Conservation (phyloP, 768 basidiomycete genomes). For the Xanthoconium purpureum region DNA sequence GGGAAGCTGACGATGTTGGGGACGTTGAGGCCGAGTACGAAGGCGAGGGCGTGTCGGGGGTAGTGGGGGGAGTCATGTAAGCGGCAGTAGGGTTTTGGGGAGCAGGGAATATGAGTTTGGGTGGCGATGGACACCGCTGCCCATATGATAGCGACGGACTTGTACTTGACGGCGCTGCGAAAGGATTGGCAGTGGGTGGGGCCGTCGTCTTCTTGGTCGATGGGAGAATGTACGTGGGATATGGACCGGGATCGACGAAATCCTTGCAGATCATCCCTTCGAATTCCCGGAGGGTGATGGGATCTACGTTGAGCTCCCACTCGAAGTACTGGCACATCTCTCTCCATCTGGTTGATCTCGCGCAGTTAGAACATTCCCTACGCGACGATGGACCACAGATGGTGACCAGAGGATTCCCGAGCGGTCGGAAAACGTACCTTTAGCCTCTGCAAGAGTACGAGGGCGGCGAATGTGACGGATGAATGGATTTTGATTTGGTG, state of each 20-base stretch:
- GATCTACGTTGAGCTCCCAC: too few relatives aligned
- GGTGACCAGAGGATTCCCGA: conserved; percentile 69
- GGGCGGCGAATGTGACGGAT: too few relatives aligned
- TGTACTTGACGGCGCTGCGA: conserved; percentile 27
- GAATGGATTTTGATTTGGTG: too few relatives aligned
- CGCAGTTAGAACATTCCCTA: too few relatives aligned
- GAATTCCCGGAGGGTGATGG: too few relatives aligned
- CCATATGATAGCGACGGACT: conserved; percentile 19
- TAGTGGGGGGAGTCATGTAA: conserved; percentile 30
- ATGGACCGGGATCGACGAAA: conserved; percentile 53
- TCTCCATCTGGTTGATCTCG: too few relatives aligned
- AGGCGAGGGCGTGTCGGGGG: conserved; percentile 56
- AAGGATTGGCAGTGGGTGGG: conserved; percentile 28
- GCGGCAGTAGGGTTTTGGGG: conserved; percentile 12
- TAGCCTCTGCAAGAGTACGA: too few relatives aligned
- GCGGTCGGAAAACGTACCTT: conserved; percentile 29
- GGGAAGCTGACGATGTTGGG: conserved; percentile 60
- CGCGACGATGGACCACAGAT: conserved; percentile 44
- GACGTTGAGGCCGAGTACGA: conserved; percentile 52
- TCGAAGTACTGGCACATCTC: too few relatives aligned
- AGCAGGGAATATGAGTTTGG: conserved; percentile 23
- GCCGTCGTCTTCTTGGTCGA: conserved; percentile 51
- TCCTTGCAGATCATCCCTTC: conserved; percentile 32
- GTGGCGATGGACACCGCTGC: conserved; percentile 31
- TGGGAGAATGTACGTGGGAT: conserved; percentile 48